A percentile compares a stretch with the other conserved stretches of the same genome.
Evolutionary conservation across 495 filamentous ascomycete species (phyloP).

Genomic region (Tuber magnatum): DNA sequence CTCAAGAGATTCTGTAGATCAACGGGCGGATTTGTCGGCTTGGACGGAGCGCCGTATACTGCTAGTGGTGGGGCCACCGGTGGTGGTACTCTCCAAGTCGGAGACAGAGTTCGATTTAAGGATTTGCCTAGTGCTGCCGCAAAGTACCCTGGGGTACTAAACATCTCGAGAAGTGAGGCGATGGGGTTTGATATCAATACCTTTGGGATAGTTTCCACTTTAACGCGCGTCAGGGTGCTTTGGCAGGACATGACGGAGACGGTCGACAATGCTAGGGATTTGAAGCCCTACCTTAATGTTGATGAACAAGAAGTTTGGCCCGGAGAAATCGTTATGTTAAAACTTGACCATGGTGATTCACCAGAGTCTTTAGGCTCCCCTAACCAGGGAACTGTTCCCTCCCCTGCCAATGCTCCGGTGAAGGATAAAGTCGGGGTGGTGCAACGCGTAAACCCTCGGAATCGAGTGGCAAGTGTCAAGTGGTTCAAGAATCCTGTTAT

Average conservation of each 20-base stretch:
- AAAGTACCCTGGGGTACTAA: conserved; percentile 47
- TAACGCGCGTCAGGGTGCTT: conserved; percentile 48
- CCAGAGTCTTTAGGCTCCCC: background rate
- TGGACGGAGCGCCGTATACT: conserved; percentile 29
- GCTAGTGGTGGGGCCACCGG: conserved; percentile 6
- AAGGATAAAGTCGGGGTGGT: conserved; percentile 53
- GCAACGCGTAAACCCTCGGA: conserved; percentile 50
- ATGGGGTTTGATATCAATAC: conserved; percentile 56
- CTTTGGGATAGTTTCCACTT: conserved; percentile 47
- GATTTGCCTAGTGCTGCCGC: conserved; percentile 46
- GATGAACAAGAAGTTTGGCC: conserved; percentile 55
- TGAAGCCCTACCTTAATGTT: conserved; percentile 48
- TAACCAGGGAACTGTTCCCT: conserved; percentile 8
- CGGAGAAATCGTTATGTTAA: conserved; percentile 52
- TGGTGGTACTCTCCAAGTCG: conserved; percentile 41
- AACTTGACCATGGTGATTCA: conserved; percentile 39
- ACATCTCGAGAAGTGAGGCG: conserved; percentile 47
- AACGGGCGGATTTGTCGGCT: conserved; percentile 25
- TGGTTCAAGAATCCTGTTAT: conserved; percentile 50
- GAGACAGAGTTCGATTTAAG: conserved; percentile 50
- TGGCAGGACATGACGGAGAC: conserved; percentile 57
- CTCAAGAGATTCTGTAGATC: conserved; percentile 38
- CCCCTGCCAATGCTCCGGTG: conserved; percentile 23
- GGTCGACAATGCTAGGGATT: conserved; percentile 42
- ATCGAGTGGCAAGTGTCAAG: conserved; percentile 50